phyloP scores from a whole-genome alignment of 1,284 basidiomycete genomes.

The Ustilago sp. region DNA sequence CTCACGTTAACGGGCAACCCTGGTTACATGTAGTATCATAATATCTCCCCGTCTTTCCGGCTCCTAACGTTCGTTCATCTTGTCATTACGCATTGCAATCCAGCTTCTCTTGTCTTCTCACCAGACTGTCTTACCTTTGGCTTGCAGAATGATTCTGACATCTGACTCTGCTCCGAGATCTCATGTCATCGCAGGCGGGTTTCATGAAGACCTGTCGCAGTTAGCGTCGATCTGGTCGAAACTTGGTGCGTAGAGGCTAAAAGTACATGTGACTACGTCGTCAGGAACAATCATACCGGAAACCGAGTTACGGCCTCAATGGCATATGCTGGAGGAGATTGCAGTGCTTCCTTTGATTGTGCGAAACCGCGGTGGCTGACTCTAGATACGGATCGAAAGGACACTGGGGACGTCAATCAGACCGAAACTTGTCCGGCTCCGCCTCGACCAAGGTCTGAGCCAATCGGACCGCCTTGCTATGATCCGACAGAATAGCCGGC shows the following conservation, averaged over 20 bases:
- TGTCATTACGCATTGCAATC: not conserved
- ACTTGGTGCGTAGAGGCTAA: not conserved
- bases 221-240: not conserved
- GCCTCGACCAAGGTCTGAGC: not conserved
- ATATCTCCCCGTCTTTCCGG: not conserved
- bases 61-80: not conserved
- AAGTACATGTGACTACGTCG: not conserved
- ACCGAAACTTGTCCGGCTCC: not conserved
- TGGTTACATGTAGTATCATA: conserved; percentile 17
- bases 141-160: not conserved
- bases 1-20: conserved; percentile 31
- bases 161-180: no score
- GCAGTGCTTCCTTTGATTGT: no score
- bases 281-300: no score
- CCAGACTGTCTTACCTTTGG: not conserved
- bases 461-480: conserved; percentile 9
- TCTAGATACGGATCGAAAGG: not conserved
- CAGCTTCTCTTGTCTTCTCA: not conserved
- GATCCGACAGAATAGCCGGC: conserved; percentile 20
- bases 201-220: no score
- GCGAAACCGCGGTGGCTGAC: no score
- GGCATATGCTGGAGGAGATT: no score
- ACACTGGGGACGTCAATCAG: not conserved
- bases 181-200: no score
- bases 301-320: no score